Evolutionary conservation across 2,329 filamentous ascomycete genomes (phyloP), one percentile per base, ranked within the genome.

Genomic region (Pyrenochaeta sp.): DNA sequence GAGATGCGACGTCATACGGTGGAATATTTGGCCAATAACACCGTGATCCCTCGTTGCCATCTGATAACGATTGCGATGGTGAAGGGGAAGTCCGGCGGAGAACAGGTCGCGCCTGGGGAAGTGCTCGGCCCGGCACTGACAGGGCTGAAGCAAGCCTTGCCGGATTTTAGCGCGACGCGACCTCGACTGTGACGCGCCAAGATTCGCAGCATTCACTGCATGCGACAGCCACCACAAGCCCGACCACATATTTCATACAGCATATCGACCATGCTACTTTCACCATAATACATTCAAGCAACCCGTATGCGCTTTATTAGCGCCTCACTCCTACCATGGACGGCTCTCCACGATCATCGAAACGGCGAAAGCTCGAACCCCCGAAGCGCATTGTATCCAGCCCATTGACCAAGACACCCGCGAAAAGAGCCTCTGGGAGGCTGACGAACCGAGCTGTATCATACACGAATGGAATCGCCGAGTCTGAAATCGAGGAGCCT

Each of bases 331-430:
- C 18, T 30, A 21, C 35, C 20, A 71, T 71, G 68, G 62, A 65
- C 48, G 64, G 61, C 26, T 62, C 65, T 26, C 64, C 65, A n/a
- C 65, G 67, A 32, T 63, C 66, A 27, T 60, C 63, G 14, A 71
- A 71, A 56, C 60, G 67, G 45, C 63, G 68, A 51, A 71, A 67
- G 52, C 57, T 71, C 44, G 64, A 70, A 29, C 59, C 55, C 9
- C 49, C 60, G 10, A 53, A 53, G 34, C 53, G 51, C 41, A 59
- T 49, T 35, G 58, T 44, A 24, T 53, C 61, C 10, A 61, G 50
- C 41, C 55, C 61, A 15, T 47, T 53, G 22, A 37, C 44, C 23
- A 58, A 59, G 35, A 40, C 44, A n/a, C 48, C 65, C 7, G 41
- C 48, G 3, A 55, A 36, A 15, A 63, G 53, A 41, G 43, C 54